A percentile compares a stretch with the other conserved stretches of the same genome.
Conservation (phyloP, 345 rosid species). For the Carallia brachiata region DNA sequence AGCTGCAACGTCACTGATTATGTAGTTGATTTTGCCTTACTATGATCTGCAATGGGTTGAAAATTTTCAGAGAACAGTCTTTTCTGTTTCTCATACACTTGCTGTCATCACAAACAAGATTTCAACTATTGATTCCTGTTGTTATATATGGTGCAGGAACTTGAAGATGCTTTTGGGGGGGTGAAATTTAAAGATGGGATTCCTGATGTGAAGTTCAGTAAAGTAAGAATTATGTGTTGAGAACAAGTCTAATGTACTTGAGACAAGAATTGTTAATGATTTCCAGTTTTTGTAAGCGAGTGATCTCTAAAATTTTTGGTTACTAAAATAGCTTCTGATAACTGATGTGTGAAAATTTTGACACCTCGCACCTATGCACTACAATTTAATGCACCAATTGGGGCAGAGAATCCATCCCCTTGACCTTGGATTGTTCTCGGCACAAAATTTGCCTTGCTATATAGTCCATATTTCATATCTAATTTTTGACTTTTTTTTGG, state of each 20-base stretch:
- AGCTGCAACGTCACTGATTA: conserved; percentile 14
- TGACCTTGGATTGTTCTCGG: background rate
- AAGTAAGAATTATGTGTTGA: conserved; percentile 51
- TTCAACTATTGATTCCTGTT: conserved; percentile 9
- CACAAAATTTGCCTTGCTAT: background rate
- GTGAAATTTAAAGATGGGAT: conserved; percentile 77
- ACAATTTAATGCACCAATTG: background rate
- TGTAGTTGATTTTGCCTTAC: background rate
- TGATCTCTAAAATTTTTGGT: background rate
- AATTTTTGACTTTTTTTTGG: background rate
- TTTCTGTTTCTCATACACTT: background rate
- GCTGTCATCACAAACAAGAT: background rate
- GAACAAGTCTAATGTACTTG: background rate
- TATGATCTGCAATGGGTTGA: background rate
- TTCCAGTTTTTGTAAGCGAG: too few relatives aligned
- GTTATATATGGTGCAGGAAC: conserved; percentile 55
- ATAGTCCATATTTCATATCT: background rate
- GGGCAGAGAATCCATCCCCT: background rate
- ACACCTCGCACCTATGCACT: background rate
- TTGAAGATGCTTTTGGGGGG: conserved; percentile 81
- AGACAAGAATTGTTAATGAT: background rate
- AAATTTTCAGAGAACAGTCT: conserved; percentile 6
- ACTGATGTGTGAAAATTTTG: background rate
- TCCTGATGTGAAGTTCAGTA: conserved; percentile 91
- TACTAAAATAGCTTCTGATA: background rate